Evolutionary conservation across 208 protist genomes (phyloP).

Genomic region (Polymyxa betae): DNA sequence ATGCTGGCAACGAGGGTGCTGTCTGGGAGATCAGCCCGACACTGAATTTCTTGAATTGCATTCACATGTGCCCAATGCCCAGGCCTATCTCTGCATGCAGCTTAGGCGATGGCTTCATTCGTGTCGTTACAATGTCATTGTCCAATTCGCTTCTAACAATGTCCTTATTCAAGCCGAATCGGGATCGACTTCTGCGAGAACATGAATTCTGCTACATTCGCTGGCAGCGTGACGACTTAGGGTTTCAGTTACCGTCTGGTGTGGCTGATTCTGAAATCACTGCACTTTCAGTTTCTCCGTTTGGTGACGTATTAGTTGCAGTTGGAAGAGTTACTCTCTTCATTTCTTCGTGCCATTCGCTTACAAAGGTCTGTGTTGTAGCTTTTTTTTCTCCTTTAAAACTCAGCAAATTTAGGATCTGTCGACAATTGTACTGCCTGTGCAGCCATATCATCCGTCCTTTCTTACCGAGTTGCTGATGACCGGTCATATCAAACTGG

Average conservation of each 20-base stretch:
- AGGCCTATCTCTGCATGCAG: too few relatives aligned
- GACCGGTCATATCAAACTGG: neutral
- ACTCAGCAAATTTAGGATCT: neutral
- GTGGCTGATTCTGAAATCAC: neutral
- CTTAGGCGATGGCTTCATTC: neutral
- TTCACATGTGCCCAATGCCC: neutral
- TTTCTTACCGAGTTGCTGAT: slow-evolving; percentile 22
- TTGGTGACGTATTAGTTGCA: neutral
- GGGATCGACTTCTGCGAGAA: neutral
- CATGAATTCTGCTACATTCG: slow-evolving; percentile 18
- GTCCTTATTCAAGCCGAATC: neutral
- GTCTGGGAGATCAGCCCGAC: neutral
- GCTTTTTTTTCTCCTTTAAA: neutral
- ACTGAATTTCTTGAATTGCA: neutral
- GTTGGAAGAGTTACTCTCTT: neutral
- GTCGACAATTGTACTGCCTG: neutral
- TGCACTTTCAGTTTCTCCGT: neutral
- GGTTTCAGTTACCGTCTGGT: neutral
- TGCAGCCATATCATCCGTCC: neutral
- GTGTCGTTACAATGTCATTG: neutral
- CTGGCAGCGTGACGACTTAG: neutral
- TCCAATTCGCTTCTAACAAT: neutral
- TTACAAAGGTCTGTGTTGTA: neutral
- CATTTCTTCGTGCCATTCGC: neutral
- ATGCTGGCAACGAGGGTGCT: neutral